Conservation (phyloP, 768 basidiomycete genomes). For the Lactarius pseudohatsudake region DNA sequence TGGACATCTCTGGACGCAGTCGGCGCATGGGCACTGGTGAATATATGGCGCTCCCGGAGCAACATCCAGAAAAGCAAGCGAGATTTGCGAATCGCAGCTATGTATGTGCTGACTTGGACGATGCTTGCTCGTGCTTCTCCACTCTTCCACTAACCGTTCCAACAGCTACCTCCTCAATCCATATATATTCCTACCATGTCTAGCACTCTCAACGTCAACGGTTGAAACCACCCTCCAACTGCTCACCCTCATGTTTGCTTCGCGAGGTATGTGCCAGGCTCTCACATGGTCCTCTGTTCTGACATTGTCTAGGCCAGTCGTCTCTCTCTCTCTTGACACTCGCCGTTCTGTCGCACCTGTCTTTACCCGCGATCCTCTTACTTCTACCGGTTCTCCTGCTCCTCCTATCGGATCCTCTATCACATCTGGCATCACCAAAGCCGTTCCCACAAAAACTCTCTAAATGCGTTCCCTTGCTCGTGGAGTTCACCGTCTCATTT, state of each 20-base stretch:
- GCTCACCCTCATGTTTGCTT: conserved; percentile 66
- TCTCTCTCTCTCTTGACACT: conserved; percentile 62
- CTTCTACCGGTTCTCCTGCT: conserved; percentile 69
- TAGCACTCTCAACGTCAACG: conserved; percentile 80
- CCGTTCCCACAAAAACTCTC: conserved; percentile 30
- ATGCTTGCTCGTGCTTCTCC: background rate
- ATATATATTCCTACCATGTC: conserved; percentile 74
- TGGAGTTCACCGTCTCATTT: conserved; percentile 55
- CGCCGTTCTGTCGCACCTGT: conserved; percentile 70
- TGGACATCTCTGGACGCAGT: conserved; percentile 72
- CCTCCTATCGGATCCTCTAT: conserved; percentile 58
- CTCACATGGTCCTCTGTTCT: background rate
- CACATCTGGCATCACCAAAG: conserved; percentile 64
- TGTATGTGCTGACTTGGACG: conserved; percentile 47
- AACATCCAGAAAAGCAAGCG: conserved; percentile 47
- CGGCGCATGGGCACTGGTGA: conserved; percentile 66
- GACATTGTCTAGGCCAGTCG: conserved; percentile 47
- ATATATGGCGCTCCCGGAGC: conserved; percentile 67
- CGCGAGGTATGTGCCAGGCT: conserved; percentile 48
- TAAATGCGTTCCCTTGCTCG: conserved; percentile 39
- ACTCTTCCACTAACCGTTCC: background rate
- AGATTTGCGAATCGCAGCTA: conserved; percentile 60
- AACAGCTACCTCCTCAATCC: conserved; percentile 87
- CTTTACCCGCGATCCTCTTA: conserved; percentile 67
- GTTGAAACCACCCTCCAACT: conserved; percentile 77